Evolutionary conservation across 1,284 basidiomycete genomes (phyloP).

Genomic region (Trichosporon coremiiforme): DNA sequence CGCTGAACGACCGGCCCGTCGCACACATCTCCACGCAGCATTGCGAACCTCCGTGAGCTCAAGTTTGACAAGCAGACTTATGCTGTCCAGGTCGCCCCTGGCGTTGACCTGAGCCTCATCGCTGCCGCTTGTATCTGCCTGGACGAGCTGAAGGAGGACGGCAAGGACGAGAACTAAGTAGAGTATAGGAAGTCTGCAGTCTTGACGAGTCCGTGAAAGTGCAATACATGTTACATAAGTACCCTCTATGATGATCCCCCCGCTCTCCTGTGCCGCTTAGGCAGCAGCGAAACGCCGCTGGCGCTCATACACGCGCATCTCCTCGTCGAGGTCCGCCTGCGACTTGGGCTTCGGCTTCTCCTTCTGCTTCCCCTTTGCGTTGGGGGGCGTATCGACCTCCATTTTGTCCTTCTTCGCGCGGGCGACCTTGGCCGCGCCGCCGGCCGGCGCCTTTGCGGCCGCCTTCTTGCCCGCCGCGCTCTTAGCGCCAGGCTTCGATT

Average conservation of each 20-base stretch:
- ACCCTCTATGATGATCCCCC: background rate
- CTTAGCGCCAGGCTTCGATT: conserved; percentile 23
- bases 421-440: conserved; percentile 37
- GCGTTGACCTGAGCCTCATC: conserved; percentile 21
- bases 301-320: conserved; percentile 49
- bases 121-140: conserved; percentile 19
- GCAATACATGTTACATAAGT: conserved; percentile 11
- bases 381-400: conserved; percentile 41
- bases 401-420: conserved; percentile 43
- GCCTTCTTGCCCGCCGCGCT: conserved; percentile 22
- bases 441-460: background rate
- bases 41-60: conserved; percentile 49
- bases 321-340: conserved; percentile 50
- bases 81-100: conserved; percentile 20
- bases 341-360: conserved; percentile 41
- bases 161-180: conserved; percentile 23
- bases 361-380: conserved; percentile 26
- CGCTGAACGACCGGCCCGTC: background rate
- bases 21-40: conserved; percentile 36
- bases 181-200: too few relatives aligned
- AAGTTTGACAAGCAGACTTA: conserved; percentile 43
- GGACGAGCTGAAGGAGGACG: conserved; percentile 20
- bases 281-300: conserved; percentile 42
- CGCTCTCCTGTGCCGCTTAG: background rate
- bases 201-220: background rate